These are phyloP conservation scores for Lactifluus subvellereus DNA, from an alignment of 768 basidiomycete genomes.

Conservation along the genomic window DNA sequence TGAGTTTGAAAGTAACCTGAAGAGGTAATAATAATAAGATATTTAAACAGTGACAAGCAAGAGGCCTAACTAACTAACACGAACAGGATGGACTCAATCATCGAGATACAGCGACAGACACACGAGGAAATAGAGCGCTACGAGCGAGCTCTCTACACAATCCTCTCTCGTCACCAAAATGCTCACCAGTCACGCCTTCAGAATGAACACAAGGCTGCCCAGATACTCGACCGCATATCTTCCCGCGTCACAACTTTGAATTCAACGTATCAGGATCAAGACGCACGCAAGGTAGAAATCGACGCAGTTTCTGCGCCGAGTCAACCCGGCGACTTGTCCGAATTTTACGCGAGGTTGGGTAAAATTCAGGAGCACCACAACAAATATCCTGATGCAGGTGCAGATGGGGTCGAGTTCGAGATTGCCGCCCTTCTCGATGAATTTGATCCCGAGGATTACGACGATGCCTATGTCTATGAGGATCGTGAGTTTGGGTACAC, in stretches of 20 bases:
- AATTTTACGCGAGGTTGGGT: constrained; percentile 94
- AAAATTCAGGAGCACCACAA: constrained; percentile 95
- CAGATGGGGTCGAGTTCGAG: constrained; percentile 79
- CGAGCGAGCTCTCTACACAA: constrained; percentile 77
- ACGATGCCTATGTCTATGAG: constrained; percentile 73
- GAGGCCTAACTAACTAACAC: constrained; percentile 4
- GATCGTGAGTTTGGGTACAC: constrained; percentile 77
- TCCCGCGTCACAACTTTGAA: constrained; percentile 61
- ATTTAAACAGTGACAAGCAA: neutral
- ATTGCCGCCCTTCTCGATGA: constrained; percentile 78
- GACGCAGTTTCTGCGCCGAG: constrained; percentile 53
- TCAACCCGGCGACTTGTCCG: constrained; percentile 66
- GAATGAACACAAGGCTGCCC: constrained; percentile 84
- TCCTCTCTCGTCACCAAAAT: constrained; percentile 63
- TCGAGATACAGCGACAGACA: constrained; percentile 91
- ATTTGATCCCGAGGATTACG: constrained; percentile 56
- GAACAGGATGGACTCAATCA: constrained; percentile 77
- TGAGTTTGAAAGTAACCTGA: constrained; percentile 15
- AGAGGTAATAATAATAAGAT: neutral
- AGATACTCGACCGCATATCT: constrained; percentile 81
- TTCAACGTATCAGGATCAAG: constrained; percentile 72
- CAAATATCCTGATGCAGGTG: constrained; percentile 87
- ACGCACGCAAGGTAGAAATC: constrained; percentile 62
- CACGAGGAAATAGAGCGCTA: constrained; percentile 96
- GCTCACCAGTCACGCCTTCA: constrained; percentile 61